Evolutionary conservation across 805 yeast species (phyloP), one percentile per base, ranked within the genome.

Genomic region (Wickerhamiella sorbophila): DNA sequence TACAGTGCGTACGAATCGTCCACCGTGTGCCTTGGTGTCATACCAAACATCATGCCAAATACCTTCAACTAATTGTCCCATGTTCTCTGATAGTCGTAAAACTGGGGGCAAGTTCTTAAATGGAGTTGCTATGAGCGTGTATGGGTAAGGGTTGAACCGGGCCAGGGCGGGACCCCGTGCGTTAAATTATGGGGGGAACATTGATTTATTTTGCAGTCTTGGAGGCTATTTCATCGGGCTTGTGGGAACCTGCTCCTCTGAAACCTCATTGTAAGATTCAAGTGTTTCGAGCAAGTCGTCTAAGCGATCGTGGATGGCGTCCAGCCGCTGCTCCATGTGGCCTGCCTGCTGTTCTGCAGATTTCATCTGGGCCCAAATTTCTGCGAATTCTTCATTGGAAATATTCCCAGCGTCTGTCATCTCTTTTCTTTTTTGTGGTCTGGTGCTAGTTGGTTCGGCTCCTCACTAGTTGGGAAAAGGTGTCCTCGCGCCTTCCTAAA

Each of bases 31-130:
- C 39, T 52, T 50, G 4, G 54, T 52, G 35, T 52, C 56, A 44
- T 52, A 52, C 56, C 56, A 52, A 4, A 51, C 50, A 44, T 48
- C 48, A 19, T 49, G 47, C 56, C 56, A 52, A n/a, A 52, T 47
- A 14, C 56, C 56, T 27, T 52, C 50, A 9, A 49, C 54, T 29
- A 52, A 44, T 24, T 49, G 53, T 22, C 56, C 56, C 54, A 51
- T 51, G 21, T 6, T 41, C 31, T 5, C 12, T n/a, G n/a, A n/a
- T n/a, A n/a, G n/a, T n/a, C n/a, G n/a, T n/a, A n/a, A n/a, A n/a
- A n/a, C n/a, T n/a, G n/a, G n/a, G n/a, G n/a, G n/a, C n/a, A n/a
- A n/a, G n/a, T n/a, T n/a, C n/a, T n/a, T n/a, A n/a, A n/a, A n/a
- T n/a, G n/a, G n/a, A n/a, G n/a, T n/a, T n/a, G n/a, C n/a, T n/a